Evolutionary conservation across 169 alveolate species (phyloP).

Genomic region (Plasmodium relictum): DNA sequence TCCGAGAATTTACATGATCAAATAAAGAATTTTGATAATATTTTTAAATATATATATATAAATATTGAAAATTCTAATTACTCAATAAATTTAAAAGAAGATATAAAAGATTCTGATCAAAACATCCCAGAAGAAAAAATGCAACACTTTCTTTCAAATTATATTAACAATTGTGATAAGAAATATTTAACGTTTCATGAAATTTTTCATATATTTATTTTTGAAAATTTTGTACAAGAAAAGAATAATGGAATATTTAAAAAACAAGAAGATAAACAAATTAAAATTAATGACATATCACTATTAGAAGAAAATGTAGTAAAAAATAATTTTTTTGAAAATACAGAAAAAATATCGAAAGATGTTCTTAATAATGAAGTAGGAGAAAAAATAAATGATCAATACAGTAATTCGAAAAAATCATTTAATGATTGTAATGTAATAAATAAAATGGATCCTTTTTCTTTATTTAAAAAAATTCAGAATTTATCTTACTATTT

Average conservation of each 20-base stretch:
- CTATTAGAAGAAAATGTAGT: too few species aligned
- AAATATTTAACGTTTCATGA: neutral
- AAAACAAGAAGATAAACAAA: too few species aligned
- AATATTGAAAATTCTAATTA: constrained; percentile 11
- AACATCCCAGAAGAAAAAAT: too few species aligned
- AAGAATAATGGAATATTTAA: too few species aligned
- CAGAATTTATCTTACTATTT: neutral
- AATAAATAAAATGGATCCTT: neutral
- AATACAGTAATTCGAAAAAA: neutral
- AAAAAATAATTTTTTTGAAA: neutral
- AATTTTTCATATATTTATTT: constrained; percentile 9
- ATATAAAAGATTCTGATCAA: neutral
- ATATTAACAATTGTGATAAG: neutral
- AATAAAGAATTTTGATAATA: constrained; percentile 19
- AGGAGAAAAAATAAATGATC: neutral
- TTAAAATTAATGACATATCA: neutral
- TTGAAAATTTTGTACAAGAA: constrained; percentile 21
- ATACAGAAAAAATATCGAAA: neutral
- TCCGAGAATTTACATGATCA: constrained; percentile 1
- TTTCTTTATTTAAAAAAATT: neutral
- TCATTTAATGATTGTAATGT: too few species aligned
- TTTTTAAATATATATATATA: constrained; percentile 7
- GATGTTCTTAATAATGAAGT: neutral
- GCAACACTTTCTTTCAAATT: too few species aligned
- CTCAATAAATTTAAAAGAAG: neutral